Base-by-base conservation (phyloP, 2,329 filamentous ascomycete genomes). In the Fusarium incarnatum region DNA sequence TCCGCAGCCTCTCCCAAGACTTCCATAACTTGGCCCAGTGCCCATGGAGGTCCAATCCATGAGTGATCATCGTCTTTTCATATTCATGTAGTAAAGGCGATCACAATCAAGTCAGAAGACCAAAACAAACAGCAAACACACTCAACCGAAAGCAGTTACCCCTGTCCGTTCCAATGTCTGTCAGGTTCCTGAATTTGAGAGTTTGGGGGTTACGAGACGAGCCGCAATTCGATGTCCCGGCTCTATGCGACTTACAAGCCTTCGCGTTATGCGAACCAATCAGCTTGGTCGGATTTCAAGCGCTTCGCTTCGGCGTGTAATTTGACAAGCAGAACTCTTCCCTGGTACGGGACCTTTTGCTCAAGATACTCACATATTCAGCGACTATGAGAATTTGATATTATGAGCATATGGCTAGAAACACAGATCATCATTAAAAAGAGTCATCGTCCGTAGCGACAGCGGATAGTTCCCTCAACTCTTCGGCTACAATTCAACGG, bases 211-310 rank as follows among this genome's bases (percentile, higher is more conserved):
- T 30, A 16, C 23, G 40, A 20, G 25, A 27, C 32, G 40, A 20
- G 45, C 45, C 9, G 27, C 32, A 44, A 60, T 18, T 46, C 18
- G 34, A 42, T 20, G 34, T n/a, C 6, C 34, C 34, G 34, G 34
- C 34, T 37, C 34, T 37, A 37, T 37, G 34, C 34, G 34, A 37
- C 34, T 37, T 37, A 49, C 5, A 27, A 18, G 34, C 23, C 30
- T 34, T 37, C 18, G n/a, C n/a, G 27, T 46, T 64, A 64, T 50
- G 61, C 59, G 61, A 22, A 34, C 61, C 50, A 64, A 63, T 64
- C 40, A 64, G 22, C 40, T 27, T 9, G 2, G 2, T 12, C 3
- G 12, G 20, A 34, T 50, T 63, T 64, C 11, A 34, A 57, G 28
- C 44, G 23, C 42, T 37, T 15, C 20, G 37, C 23, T 9, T 56